Base-by-base conservation (phyloP, 148 eudicot species). In the Persicaria tinctoria region DNA sequence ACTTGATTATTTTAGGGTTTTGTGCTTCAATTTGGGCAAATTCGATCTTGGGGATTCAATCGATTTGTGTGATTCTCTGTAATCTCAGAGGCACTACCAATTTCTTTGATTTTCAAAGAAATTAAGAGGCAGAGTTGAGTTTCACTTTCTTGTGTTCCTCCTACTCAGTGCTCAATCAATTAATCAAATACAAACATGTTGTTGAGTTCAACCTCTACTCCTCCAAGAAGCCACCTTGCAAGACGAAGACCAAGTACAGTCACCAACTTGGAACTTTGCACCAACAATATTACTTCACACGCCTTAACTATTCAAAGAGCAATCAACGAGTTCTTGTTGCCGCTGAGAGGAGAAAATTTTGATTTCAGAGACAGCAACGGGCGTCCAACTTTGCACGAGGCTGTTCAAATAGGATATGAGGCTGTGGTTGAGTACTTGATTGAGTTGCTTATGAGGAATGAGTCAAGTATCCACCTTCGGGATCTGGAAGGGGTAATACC, bases 141-240 rank as follows among this genome's bases (percentile, higher is more conserved):
- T 60, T 13, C 44, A 23, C 2, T 20, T 20, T 27, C 32, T 60
- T 60, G 23, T 57, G 11, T 13, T 13, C 9, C 13, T 6, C 13
- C 4, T 60, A 4, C 44, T 23, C 2, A 23, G 23, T 20, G 23
- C 23, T 20, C 23, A 20, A 20, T 20, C 23, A 20, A 20, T 20
- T 20, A 20, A 23, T 20, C 44, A 60, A 60, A 60, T 20, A 23
- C 66, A 57, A 57, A 8, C 9, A 57, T 4, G 13, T 20, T 60
- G 66, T 41, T 20, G 41, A 60, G 27, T 16, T 60, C 66, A 38
- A 60, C 44, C 32, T 32, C 38, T 32, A 60, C 66, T 0, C 23
- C 44, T 53, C 57, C 57, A 20, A 27, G 66, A 60, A 60, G 66
- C 66, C 66, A 41, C 23, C 66, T 60, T 60, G 66, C 44, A 60